phyloP scores from a whole-genome alignment of 1,284 basidiomycete species.

The Filobasidium uniguttulatum region DNA sequence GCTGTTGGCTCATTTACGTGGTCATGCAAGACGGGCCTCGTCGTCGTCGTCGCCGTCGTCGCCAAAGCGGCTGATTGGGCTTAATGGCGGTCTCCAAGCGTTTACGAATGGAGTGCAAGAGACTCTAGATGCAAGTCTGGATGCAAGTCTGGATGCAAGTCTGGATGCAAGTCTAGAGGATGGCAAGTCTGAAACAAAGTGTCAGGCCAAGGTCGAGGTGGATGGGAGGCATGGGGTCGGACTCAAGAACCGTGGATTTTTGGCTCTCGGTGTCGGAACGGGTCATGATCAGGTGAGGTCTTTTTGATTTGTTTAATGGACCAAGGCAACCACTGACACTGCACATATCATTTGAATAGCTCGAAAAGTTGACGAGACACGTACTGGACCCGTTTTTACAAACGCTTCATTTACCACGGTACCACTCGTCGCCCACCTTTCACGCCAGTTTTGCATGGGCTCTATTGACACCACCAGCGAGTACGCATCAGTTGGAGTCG shows the following conservation, averaged over 20 bases:
- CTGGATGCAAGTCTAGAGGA: slow-evolving; percentile 15
- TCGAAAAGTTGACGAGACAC: slow-evolving; percentile 19
- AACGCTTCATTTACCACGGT: slow-evolving; percentile 24
- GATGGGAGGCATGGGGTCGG: slow-evolving; percentile 18
- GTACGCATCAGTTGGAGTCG: too few species aligned
- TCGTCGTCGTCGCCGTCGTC: not conserved
- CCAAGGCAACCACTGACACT: too few species aligned
- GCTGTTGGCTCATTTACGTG: slow-evolving; percentile 16
- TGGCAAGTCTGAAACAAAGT: slow-evolving; percentile 1
- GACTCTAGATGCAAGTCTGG: slow-evolving; percentile 16
- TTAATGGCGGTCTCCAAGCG: not conserved
- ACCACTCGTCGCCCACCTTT: slow-evolving; percentile 31
- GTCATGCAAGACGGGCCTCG: not conserved
- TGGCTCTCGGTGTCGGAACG: slow-evolving; percentile 31
- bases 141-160: slow-evolving; percentile 18
- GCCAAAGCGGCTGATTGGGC: slow-evolving; percentile 1
- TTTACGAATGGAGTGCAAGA: slow-evolving; percentile 2
- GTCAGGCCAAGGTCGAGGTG: slow-evolving; percentile 22
- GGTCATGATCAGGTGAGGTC: slow-evolving; percentile 23
- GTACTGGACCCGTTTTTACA: slow-evolving; percentile 23
- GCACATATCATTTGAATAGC: slow-evolving; percentile 9
- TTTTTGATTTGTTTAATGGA: not conserved
- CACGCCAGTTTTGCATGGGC: slow-evolving; percentile 35
- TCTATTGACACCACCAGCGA: too few species aligned
- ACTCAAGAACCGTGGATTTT: slow-evolving; percentile 27